phyloP scores from a whole-genome alignment of 352 stramenopile genomes.

The Lagenidium giganteum region DNA sequence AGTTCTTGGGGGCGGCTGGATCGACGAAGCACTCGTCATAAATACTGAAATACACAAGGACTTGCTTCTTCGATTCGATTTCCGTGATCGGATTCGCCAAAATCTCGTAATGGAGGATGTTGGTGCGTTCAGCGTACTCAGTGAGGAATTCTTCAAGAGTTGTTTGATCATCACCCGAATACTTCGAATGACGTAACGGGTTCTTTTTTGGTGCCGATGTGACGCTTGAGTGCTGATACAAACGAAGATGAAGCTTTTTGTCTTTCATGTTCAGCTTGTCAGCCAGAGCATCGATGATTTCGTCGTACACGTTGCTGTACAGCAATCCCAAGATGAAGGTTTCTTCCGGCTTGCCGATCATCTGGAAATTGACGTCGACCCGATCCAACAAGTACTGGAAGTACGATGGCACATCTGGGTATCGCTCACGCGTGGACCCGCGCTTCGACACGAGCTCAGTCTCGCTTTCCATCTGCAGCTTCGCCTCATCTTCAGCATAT shows the following conservation, averaged over 20 bases:
- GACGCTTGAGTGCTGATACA: conserved; percentile 79
- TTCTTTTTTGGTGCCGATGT: conserved; percentile 57
- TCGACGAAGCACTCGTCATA: conserved; percentile 72
- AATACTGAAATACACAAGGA: conserved; percentile 67
- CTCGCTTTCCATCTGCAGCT: background rate
- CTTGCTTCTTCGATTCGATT: conserved; percentile 82
- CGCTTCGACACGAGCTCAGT: background rate
- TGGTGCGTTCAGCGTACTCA: conserved; percentile 67
- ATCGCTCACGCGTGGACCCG: conserved; percentile 24
- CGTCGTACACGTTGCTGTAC: conserved; percentile 69
- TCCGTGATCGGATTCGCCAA: conserved; percentile 72
- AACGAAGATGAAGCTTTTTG: conserved; percentile 53
- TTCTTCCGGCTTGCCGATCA: conserved; percentile 37
- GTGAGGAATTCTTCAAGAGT: conserved; percentile 70
- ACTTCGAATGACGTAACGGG: conserved; percentile 62
- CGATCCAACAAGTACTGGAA: conserved; percentile 82
- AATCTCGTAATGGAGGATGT: conserved; percentile 69
- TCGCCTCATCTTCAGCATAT: conserved; percentile 31
- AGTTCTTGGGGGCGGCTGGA: conserved; percentile 16
- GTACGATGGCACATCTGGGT: conserved; percentile 70
- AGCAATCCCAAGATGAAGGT: conserved; percentile 47
- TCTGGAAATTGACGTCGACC: conserved; percentile 66
- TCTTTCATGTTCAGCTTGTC: conserved; percentile 30
- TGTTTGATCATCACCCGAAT: conserved; percentile 44
- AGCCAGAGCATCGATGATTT: conserved; percentile 61